phyloP scores from a whole-genome alignment of 768 basidiomycete species.

The Crepidotus variabilis region DNA sequence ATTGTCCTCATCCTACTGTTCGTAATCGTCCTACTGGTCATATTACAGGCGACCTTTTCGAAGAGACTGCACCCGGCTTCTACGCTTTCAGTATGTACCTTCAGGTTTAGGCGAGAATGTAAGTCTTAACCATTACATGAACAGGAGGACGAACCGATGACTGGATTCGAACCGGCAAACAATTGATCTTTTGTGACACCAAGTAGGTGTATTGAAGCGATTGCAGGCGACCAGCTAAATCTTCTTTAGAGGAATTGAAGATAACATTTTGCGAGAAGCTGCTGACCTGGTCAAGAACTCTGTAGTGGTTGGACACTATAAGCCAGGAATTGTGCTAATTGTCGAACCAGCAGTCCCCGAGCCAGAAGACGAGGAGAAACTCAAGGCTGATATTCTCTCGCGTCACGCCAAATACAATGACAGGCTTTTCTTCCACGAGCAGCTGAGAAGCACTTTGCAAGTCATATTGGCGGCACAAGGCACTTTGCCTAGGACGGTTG shows the following conservation, averaged over 20 bases:
- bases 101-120: background rate
- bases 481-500: constrained; percentile 8
- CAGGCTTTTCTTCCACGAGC: constrained; percentile 23
- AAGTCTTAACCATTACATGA: background rate
- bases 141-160: constrained; percentile 59
- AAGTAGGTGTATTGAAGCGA: constrained; percentile 34
- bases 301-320: constrained; percentile 29
- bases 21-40: constrained; percentile 56
- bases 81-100: constrained; percentile 37
- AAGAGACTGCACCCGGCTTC: constrained; percentile 43
- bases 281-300: constrained; percentile 25
- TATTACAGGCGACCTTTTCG: constrained; percentile 68
- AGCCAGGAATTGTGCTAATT: constrained; percentile 24
- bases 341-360: constrained; percentile 19
- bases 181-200: constrained; percentile 64
- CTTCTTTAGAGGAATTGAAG: constrained; percentile 27
- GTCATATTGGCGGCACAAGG: constrained; percentile 16
- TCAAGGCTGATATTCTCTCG: constrained; percentile 20
- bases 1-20: constrained; percentile 54
- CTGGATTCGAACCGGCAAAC: constrained; percentile 67
- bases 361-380: background rate
- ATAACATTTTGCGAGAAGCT: constrained; percentile 24
- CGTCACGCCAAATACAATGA: constrained; percentile 22
- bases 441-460: constrained; percentile 16
- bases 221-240: background rate